Evolutionary conservation across 257 asterid genomes (phyloP), one percentile per base, ranked within the genome.

Genomic region (Lycium ferocissimum): DNA sequence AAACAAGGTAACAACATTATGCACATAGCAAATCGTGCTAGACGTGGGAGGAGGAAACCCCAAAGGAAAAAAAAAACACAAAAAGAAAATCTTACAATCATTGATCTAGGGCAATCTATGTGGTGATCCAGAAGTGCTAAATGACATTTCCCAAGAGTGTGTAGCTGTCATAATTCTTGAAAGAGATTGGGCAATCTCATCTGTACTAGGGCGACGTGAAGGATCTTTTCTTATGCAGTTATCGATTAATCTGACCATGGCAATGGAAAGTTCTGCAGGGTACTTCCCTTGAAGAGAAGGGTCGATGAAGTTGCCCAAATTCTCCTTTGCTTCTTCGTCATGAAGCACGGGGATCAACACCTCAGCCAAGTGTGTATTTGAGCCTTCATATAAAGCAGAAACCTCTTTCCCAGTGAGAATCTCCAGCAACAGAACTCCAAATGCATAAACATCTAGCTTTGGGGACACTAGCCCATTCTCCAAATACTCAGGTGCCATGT

Each of bases 401-500:
- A 89, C 92, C 85, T 94, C 92, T 87, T 91, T 93, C 22, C 99
- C 99, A 0, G 95, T 94, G 40, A 96, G 92, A 81, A 95, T 92
- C 91, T 96, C 99, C 82, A 96, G 85, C 89, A 94, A 18, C 18
- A 96, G 91, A 83, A 95, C 90, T 38, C 99, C 99, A 40, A 94
- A 96, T 56, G 99, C 90, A 63, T 95, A 95, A 63, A 96, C 97
- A 75, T 96, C 98, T 7, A 96, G 93, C 92, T 93, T 92, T 0
- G 98, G 89, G 3, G 99, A 94, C 57, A 96, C 86, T 37, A 96
- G 14, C 5, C 99, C 99, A 45, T 94, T 91, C 90, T 95, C 98
- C 88, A 96, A 86, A 83, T 94, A 96, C 94, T 96, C 99, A 0
- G 99, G 99, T 12, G 99, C 95, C 98, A 96, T 95, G 91, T 95